Base-by-base conservation (phyloP, 2,329 filamentous ascomycete genomes). In the Penicillium crustosum region DNA sequence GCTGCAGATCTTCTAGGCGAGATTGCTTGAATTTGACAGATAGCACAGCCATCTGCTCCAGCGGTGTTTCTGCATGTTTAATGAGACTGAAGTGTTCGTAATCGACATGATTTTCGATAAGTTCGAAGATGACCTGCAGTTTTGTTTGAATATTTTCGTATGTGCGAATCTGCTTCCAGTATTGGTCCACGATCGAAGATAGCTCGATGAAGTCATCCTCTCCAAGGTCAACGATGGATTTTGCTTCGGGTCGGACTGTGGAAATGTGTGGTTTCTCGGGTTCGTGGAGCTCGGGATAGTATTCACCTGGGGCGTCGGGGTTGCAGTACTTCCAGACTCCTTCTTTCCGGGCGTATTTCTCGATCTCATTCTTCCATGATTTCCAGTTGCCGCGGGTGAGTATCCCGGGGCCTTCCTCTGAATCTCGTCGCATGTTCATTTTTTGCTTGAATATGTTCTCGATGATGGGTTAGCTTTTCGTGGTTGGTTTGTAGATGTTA, bases 281-380 rank as follows among this genome's bases (percentile, higher is more conserved):
- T 15, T 52, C 19, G 2, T 44, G 15, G 15, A 52, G 38, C 21
- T 52, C 38, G 4, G 36, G 9, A 12, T 33, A 6, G 19, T 44
- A 21, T n/a, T 52, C n/a, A 19, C 13, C 29, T 10, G 29, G 27
- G 38, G 9, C 9, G 1, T 35, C 29, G 27, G 49, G 29, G 27
- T 52, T 29, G 27, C 49, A 52, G 27, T 44, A 44, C 10, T 25
- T 17, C 49, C 49, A 52, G 17, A 52, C 38, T 15, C 49, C 49
- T 19, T 52, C 38, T 13, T 33, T n/a, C 6, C 49, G 38, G 19
- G 49, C 49, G 38, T 44, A 15, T 33, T 10, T 21, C 21, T 52
- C 38, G 27, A 52, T n/a, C 10, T 21, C 29, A 7, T n/a, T 19
- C n/a, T 33, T 52, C 49, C 49, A 52, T 44, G 29, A 33, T 15